Evolutionary conservation across 2,329 filamentous ascomycete genomes (phyloP).

Genomic region (Cadophora sp.): DNA sequence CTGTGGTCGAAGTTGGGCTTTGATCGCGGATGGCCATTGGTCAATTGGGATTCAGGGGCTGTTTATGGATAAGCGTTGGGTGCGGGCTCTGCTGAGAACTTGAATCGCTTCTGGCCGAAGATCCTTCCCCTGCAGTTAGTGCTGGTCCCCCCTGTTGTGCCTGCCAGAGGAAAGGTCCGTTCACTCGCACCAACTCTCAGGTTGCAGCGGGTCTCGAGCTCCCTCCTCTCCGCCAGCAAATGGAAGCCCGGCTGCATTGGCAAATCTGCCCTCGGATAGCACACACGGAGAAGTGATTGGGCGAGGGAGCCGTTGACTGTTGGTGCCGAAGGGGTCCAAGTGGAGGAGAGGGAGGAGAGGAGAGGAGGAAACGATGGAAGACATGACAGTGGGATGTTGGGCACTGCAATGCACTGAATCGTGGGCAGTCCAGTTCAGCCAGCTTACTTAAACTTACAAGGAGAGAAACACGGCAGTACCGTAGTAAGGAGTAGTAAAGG

Average conservation of each 20-base stretch:
- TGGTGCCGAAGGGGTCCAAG: slow-evolving; percentile 9
- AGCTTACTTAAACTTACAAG: no score
- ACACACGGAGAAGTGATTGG: background rate
- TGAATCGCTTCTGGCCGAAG: slow-evolving; percentile 14
- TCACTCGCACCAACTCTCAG: background rate
- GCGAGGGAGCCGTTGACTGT: background rate
- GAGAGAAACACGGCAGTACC: no score
- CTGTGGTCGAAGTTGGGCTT: background rate
- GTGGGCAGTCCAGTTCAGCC: no score
- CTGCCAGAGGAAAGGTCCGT: slow-evolving; percentile 3
- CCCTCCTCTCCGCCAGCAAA: slow-evolving; percentile 5
- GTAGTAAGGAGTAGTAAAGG: no score
- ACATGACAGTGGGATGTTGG: background rate
- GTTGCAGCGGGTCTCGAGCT: slow-evolving; percentile 7
- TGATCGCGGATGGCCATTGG: background rate
- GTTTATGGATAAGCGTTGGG: background rate
- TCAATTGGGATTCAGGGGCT: slow-evolving; percentile 10
- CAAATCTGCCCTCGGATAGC: slow-evolving; percentile 6
- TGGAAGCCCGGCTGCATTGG: slow-evolving; percentile 4
- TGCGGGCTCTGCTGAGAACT: background rate
- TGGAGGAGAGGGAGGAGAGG: background rate
- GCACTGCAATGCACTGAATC: slow-evolving; percentile 4
- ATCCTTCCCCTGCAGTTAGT: background rate
- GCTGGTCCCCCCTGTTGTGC: no score
- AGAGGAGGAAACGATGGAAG: no score